A percentile compares a stretch with the other conserved stretches of the same genome.
phyloP scores from a whole-genome alignment of 2,329 filamentous ascomycete species.

The Calonectria hawksworthii region DNA sequence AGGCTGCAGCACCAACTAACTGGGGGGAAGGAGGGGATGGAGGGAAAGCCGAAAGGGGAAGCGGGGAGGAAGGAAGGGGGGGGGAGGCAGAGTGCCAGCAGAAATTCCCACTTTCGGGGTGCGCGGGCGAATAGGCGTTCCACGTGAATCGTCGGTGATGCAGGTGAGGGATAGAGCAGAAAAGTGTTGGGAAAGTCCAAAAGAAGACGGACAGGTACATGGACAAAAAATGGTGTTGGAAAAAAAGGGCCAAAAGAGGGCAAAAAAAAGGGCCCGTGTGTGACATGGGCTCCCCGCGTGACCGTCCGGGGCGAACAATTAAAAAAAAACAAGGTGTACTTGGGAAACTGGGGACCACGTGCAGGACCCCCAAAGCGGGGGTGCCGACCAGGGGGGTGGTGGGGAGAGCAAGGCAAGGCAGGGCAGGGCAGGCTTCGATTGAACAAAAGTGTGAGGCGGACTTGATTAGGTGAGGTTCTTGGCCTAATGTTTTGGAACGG shows the following conservation, averaged over 20 bases:
- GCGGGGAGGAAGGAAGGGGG: too few relatives aligned
- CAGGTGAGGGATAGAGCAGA: constrained; percentile 15
- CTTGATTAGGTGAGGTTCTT: not conserved
- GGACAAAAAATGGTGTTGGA: not conserved
- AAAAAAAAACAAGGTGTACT: not conserved
- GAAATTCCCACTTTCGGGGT: constrained; percentile 9
- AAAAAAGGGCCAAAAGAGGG: not conserved
- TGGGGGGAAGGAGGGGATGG: not conserved
- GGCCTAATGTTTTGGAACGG: not conserved
- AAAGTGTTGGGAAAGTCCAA: constrained; percentile 22
- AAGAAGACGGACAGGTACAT: not conserved
- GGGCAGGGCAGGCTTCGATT: not conserved
- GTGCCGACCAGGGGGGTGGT: not conserved
- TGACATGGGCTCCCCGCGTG: constrained; percentile 12
- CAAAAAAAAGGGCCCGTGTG: constrained; percentile 7
- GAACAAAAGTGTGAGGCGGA: not conserved
- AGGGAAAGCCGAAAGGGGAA: not conserved
- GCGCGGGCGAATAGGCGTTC: constrained; percentile 35
- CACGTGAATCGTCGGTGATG: constrained; percentile 36
- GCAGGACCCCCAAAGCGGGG: not conserved
- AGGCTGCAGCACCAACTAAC: not conserved
- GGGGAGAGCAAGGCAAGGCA: too few relatives aligned
- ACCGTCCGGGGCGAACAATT: constrained; percentile 5
- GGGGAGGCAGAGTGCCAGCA: not conserved
- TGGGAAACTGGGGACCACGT: constrained; percentile 4